Conservation (phyloP, 2,329 filamentous ascomycete species). For the Berkeleyomyces basicola region DNA sequence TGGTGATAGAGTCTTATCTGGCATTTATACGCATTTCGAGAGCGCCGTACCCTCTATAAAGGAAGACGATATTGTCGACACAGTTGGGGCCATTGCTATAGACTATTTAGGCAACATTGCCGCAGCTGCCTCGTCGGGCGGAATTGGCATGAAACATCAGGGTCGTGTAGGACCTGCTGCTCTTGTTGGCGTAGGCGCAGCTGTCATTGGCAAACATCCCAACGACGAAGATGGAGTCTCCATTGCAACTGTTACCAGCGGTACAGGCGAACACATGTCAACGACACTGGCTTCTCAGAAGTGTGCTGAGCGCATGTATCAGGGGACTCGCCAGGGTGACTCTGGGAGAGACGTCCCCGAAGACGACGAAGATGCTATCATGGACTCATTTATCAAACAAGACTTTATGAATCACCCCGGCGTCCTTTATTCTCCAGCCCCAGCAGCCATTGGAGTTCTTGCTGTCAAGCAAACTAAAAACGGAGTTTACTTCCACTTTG, state of each 20-base stretch:
- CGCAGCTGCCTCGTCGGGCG: constrained; percentile 87
- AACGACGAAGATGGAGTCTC: constrained; percentile 51
- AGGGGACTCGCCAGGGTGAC: constrained; percentile 41
- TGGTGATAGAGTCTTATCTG: neutral
- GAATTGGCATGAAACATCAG: constrained; percentile 95
- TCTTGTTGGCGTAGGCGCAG: constrained; percentile 77
- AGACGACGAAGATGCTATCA: constrained; percentile 57
- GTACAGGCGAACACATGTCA: constrained; percentile 95
- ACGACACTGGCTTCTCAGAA: constrained; percentile 81
- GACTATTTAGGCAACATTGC: constrained; percentile 77
- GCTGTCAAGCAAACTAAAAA: constrained; percentile 66
- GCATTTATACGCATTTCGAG: neutral
- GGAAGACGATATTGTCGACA: constrained; percentile 59
- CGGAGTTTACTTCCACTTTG: constrained; percentile 77
- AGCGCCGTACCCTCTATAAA: neutral
- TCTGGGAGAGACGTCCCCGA: constrained; percentile 48
- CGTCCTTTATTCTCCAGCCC: constrained; percentile 60
- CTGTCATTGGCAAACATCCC: constrained; percentile 62
- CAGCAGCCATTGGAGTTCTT: constrained; percentile 82
- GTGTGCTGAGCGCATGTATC: constrained; percentile 73
- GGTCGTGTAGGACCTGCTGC: constrained; percentile 86
- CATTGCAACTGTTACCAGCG: constrained; percentile 78
- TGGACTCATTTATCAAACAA: constrained; percentile 62
- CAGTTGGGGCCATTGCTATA: constrained; percentile 87
- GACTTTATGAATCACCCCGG: constrained; percentile 91